These are phyloP conservation scores for Candida endomychidarum DNA, from an alignment of 805 yeast species.

Conservation along the genomic window DNA sequence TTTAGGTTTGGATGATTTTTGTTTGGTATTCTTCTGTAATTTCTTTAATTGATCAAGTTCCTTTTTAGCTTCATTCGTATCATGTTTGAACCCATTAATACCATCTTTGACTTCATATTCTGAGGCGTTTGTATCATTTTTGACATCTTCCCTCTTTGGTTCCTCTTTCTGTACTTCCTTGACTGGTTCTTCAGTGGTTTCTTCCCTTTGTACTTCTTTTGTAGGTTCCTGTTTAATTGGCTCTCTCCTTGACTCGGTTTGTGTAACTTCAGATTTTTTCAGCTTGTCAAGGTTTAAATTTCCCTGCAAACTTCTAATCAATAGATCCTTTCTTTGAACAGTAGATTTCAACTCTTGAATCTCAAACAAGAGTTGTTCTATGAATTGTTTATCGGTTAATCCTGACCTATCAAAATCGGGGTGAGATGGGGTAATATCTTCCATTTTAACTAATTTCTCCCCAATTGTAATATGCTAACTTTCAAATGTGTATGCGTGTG, in stretches of 20 bases:
- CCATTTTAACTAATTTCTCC: not conserved
- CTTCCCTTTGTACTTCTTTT: not conserved
- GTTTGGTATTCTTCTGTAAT: not conserved
- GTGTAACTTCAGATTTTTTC: not conserved
- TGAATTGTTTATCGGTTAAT: constrained; percentile 29
- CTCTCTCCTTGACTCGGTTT: not conserved
- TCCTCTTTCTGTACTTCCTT: not conserved
- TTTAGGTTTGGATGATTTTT: not conserved
- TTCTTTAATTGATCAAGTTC: not conserved
- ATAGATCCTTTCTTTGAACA: constrained; percentile 15
- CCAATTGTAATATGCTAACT: no score
- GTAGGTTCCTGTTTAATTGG: no score
- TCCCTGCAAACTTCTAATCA: constrained; percentile 18
- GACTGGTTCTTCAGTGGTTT: not conserved
- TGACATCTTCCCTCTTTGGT: not conserved
- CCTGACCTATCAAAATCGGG: constrained; percentile 33
- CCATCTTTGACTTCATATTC: not conserved
- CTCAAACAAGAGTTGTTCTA: constrained; percentile 36
- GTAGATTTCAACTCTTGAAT: constrained; percentile 32
- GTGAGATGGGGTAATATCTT: constrained; percentile 32
- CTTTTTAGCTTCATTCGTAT: not conserved
- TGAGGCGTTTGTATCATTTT: constrained; percentile 1
- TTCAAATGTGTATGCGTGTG: no score
- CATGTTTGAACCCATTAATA: not conserved
- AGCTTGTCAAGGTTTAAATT: constrained; percentile 5